Evolutionary conservation across 768 basidiomycete species (phyloP).

Genomic region (Tulasnella sp.): DNA sequence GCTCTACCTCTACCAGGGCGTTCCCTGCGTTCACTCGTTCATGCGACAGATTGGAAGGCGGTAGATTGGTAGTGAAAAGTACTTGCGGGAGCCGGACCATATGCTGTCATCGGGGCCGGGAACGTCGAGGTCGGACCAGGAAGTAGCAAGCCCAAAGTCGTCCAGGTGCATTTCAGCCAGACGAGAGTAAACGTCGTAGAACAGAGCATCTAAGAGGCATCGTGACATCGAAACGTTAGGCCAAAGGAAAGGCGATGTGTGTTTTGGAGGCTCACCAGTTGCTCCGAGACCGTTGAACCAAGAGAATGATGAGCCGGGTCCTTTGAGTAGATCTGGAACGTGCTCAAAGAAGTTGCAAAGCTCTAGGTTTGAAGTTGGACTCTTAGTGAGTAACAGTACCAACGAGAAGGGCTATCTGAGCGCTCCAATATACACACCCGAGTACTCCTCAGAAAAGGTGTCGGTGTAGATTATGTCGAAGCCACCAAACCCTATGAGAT

Average conservation of each 20-base stretch:
- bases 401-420: not conserved
- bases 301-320: conserved; percentile 68
- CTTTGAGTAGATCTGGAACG: conserved; percentile 63
- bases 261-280: conserved; percentile 49
- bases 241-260: not conserved
- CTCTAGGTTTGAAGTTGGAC: conserved; percentile 28
- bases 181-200: conserved; percentile 84
- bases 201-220: conserved; percentile 62
- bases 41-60: conserved; percentile 31
- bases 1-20: not conserved
- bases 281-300: conserved; percentile 98
- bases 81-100: conserved; percentile 68
- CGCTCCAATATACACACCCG: conserved; percentile 32
- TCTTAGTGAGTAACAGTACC: not conserved
- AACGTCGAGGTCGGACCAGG: conserved; percentile 77
- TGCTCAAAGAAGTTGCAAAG: conserved; percentile 72
- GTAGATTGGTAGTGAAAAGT: conserved; percentile 69
- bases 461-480: conserved; percentile 90
- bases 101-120: conserved; percentile 34
- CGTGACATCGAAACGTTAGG: not conserved
- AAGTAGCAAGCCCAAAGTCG: conserved; percentile 65
- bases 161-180: conserved; percentile 76
- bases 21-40: not conserved
- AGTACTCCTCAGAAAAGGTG: conserved; percentile 83
- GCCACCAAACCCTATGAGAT: conserved; percentile 50